Conservation (phyloP, 768 basidiomycete genomes). For the Daedaleopsis nitida region DNA sequence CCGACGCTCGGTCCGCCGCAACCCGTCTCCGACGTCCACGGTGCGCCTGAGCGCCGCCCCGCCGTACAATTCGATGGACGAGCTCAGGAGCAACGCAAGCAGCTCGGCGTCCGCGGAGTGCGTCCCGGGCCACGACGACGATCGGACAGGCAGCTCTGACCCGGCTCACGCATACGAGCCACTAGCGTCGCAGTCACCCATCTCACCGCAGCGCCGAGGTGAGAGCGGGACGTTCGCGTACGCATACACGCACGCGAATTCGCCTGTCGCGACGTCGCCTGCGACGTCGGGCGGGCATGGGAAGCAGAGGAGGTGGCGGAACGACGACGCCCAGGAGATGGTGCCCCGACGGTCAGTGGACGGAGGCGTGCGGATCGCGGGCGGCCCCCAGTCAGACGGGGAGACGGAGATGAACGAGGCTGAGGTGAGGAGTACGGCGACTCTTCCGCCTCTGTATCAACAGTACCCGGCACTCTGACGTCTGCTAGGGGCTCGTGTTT, state of each 20-base stretch:
- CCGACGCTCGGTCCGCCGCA: too few relatives aligned
- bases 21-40: too few relatives aligned
- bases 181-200: too few relatives aligned
- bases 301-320: neutral
- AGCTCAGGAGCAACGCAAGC: too few relatives aligned
- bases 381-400: neutral
- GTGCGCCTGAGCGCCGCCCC: too few relatives aligned
- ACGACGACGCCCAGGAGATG: neutral
- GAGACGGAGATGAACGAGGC: neutral
- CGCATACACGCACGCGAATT: neutral
- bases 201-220: too few relatives aligned
- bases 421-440: neutral
- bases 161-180: too few relatives aligned
- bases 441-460: neutral
- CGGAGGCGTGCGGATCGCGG: neutral
- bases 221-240: too few relatives aligned
- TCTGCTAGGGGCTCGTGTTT: neutral
- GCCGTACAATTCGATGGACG: too few relatives aligned
- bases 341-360: neutral
- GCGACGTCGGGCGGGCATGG: neutral
- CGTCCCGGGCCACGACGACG: too few relatives aligned
- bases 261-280: neutral
- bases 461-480: neutral
- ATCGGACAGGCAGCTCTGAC: too few relatives aligned
- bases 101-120: too few relatives aligned